phyloP scores from a whole-genome alignment of 768 basidiomycete species.

The Suillus variegatus region DNA sequence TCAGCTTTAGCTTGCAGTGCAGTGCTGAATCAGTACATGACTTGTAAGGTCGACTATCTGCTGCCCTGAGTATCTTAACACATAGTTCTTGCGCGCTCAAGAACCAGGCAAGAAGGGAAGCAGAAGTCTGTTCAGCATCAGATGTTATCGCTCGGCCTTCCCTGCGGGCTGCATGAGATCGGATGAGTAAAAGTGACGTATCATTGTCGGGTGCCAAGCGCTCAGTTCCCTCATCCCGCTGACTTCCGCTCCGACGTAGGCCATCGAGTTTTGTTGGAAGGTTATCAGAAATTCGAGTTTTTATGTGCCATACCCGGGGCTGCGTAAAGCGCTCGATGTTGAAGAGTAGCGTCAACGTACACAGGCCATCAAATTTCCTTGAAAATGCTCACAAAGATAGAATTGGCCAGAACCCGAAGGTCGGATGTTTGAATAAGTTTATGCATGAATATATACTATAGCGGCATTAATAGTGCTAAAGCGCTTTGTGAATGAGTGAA shows the following conservation, averaged over 20 bases:
- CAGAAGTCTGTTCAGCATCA: not conserved
- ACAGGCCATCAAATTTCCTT: not conserved
- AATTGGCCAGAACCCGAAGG: not conserved
- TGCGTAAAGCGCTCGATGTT: not conserved
- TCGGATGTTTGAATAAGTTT: slow-evolving; percentile 3
- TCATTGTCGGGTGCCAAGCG: not conserved
- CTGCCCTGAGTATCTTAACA: not conserved
- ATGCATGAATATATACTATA: not conserved
- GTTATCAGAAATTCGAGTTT: not conserved
- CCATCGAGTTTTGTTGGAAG: too few relatives aligned
- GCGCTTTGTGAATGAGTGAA: slow-evolving; percentile 6
- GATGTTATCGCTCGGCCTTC: too few relatives aligned
- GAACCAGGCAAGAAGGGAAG: not conserved
- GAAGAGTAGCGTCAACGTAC: not conserved
- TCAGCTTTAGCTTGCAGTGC: not conserved
- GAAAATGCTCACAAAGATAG: not conserved
- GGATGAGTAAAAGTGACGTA: not conserved
- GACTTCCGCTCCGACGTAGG: too few relatives aligned
- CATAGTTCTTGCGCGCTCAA: not conserved
- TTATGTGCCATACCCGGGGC: not conserved
- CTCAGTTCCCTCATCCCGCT: not conserved
- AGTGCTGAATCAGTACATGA: too few relatives aligned
- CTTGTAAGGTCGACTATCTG: not conserved
- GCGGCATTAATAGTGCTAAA: not conserved
- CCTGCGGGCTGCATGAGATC: not conserved